Percentiles rank a stretch among this genome's conserved stretches.
Conservation (phyloP, 179 eudicot species). For the Corrigiola litoralis region DNA sequence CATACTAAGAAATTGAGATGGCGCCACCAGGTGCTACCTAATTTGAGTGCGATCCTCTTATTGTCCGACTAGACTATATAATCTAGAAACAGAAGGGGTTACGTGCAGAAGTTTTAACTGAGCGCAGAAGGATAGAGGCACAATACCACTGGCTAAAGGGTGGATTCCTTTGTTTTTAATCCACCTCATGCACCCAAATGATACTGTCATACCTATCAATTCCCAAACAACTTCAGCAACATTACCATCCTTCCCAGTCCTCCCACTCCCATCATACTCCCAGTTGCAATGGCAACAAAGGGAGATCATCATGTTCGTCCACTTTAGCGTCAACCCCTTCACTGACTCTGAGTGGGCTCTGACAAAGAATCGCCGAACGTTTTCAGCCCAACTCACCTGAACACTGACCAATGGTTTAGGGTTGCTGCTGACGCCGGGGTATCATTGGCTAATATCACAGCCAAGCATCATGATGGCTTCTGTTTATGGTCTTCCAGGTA, state of each 20-base stretch:
- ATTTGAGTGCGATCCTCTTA: too few relatives aligned
- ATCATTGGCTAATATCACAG: conserved; percentile 67
- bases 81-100: too few relatives aligned
- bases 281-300: conserved; percentile 93
- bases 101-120: background rate
- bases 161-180: conserved; percentile 8
- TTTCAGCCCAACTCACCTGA: conserved; percentile 61
- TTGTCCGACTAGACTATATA: too few relatives aligned
- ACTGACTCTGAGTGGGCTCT: conserved; percentile 75
- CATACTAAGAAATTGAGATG: too few relatives aligned
- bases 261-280: conserved; percentile 69
- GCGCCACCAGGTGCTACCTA: too few relatives aligned
- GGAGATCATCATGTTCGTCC: conserved; percentile 86
- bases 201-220: background rate
- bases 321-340: conserved; percentile 91
- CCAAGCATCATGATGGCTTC: conserved; percentile 97
- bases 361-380: conserved; percentile 60
- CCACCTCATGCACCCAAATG: conserved; percentile 6
- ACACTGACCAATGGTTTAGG: conserved; percentile 67
- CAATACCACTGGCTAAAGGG: conserved; percentile 9
- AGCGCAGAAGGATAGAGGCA: background rate
- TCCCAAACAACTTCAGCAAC: conserved; percentile 13
- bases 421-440: conserved; percentile 58
- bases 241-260: conserved; percentile 69
- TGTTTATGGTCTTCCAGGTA: conserved; percentile 91